phyloP scores from a whole-genome alignment of 2,329 filamentous ascomycete genomes.

The Colletotrichum sp. region DNA sequence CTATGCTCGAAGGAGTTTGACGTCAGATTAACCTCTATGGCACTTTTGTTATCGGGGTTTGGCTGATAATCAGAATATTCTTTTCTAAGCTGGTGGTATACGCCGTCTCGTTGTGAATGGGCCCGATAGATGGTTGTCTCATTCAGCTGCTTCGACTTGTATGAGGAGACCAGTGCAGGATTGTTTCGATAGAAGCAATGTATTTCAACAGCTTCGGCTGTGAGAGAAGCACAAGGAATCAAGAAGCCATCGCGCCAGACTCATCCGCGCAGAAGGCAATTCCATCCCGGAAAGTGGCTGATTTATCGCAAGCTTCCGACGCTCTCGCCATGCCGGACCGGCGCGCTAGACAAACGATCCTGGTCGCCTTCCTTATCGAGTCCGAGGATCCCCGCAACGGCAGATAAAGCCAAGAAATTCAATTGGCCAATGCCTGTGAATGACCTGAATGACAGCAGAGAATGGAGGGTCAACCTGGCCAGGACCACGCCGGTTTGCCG shows the following conservation, averaged over 20 bases:
- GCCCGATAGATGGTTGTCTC: not conserved
- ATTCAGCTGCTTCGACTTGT: not conserved
- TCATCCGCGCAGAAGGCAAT: not conserved
- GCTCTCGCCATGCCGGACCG: not conserved
- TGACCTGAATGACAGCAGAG: not conserved
- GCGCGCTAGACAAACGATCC: not conserved
- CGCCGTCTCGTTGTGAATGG: not conserved
- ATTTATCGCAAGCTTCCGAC: not conserved
- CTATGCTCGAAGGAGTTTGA: not conserved
- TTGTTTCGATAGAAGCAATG: not conserved
- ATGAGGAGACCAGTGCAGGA: not conserved
- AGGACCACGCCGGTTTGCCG: not conserved
- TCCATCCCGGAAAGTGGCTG: not conserved
- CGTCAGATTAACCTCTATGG: not conserved
- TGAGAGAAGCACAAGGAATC: too few species aligned
- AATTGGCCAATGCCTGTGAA: slow-evolving; percentile 6
- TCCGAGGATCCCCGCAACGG: not conserved
- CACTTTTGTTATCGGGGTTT: not conserved
- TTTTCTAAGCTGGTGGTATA: too few species aligned
- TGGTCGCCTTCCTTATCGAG: not conserved
- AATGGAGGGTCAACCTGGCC: not conserved
- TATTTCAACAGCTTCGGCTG: too few species aligned
- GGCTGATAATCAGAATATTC: too few species aligned
- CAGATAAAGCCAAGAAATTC: slow-evolving; percentile 8
- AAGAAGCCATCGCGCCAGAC: not conserved